These are phyloP conservation scores for Teunomyces lycoperdinae DNA, from an alignment of 805 yeast genomes.

Conservation along the genomic window DNA sequence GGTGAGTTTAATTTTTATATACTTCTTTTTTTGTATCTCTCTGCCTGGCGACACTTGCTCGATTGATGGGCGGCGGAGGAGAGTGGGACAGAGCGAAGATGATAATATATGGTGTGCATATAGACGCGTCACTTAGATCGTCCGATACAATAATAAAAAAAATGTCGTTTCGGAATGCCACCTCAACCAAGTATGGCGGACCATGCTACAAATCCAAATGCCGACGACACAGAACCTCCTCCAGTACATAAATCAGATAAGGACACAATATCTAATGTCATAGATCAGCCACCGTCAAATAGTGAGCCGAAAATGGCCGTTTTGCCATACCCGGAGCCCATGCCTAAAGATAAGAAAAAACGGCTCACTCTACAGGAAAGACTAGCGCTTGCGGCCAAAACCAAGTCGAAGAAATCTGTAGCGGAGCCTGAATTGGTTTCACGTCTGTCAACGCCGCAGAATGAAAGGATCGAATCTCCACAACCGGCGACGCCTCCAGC, in stretches of 20 bases:
- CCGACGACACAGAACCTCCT: background rate
- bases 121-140: background rate
- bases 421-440: background rate
- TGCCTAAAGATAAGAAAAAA: slow-evolving; percentile 35
- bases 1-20: too few species aligned
- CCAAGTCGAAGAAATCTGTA: slow-evolving; percentile 25
- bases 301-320: background rate
- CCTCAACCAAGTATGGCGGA: background rate
- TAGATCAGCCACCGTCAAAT: background rate
- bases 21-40: too few species aligned
- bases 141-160: background rate
- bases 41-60: too few species aligned
- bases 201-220: background rate
- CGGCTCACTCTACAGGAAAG: slow-evolving; percentile 81
- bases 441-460: background rate
- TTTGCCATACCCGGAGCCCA: background rate
- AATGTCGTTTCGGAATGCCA: background rate
- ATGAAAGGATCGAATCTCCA: background rate
- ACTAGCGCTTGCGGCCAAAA: slow-evolving; percentile 74
- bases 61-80: too few species aligned
- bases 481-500: background rate
- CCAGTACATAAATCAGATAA: background rate
- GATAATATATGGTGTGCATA: background rate
- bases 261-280: background rate
- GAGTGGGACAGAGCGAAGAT: too few species aligned